These are phyloP conservation scores for Euphorbia tirucalli DNA, from an alignment of 345 rosid genomes.

Conservation along the genomic window DNA sequence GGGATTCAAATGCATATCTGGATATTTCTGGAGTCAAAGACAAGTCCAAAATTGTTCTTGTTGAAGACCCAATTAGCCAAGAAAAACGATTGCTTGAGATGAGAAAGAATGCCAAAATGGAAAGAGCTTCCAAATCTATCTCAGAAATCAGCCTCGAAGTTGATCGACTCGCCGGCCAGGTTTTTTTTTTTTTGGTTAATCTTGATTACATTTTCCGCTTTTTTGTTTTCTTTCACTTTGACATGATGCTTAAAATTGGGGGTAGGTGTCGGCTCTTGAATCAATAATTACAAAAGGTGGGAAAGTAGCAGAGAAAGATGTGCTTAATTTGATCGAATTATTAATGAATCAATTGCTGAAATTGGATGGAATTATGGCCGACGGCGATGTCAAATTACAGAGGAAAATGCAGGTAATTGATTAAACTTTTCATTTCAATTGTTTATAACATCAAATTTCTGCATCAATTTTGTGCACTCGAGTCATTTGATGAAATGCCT, in stretches of 20 bases:
- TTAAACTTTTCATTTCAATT: not conserved
- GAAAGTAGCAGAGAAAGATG: slow-evolving; percentile 68
- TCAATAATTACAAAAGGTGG: slow-evolving; percentile 66
- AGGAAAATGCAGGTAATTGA: slow-evolving; percentile 94
- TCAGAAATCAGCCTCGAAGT: slow-evolving; percentile 89
- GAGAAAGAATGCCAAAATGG: slow-evolving; percentile 81
- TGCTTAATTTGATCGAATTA: slow-evolving; percentile 62
- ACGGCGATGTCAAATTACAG: slow-evolving; percentile 90
- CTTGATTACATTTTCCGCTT: not conserved
- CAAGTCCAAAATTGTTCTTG: slow-evolving; percentile 78
- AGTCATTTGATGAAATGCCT: not conserved
- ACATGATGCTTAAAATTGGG: not conserved
- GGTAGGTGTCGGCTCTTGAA: slow-evolving; percentile 81
- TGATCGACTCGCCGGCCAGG: slow-evolving; percentile 86
- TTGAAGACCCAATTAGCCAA: slow-evolving; percentile 86
- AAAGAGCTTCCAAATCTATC: slow-evolving; percentile 82
- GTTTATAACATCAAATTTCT: not conserved
- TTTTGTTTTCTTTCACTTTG: no score
- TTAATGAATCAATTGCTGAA: slow-evolving; percentile 94
- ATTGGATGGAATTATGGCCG: slow-evolving; percentile 77
- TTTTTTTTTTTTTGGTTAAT: slow-evolving; percentile 28
- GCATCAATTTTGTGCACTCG: not conserved
- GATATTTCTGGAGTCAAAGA: slow-evolving; percentile 90
- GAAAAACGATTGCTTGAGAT: slow-evolving; percentile 78
- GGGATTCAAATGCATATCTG: slow-evolving; percentile 85